Percentiles rank a stretch among this genome's conserved stretches.
phyloP scores from a whole-genome alignment of 2,329 filamentous ascomycete genomes.

The Neofusicoccum cordaticola region DNA sequence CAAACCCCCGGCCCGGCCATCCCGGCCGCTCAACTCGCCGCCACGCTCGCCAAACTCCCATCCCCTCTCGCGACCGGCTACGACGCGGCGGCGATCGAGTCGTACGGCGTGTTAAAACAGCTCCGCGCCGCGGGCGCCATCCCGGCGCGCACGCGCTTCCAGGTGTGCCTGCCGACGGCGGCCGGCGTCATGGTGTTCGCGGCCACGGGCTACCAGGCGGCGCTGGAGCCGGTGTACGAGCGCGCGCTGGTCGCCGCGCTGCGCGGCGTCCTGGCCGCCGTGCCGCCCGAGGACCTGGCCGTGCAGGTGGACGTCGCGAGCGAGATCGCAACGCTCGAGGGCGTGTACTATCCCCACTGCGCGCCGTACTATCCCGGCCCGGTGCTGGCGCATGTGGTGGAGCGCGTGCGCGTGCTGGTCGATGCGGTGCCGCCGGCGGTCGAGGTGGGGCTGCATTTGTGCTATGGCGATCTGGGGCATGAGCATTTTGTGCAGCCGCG shows the following conservation, averaged over 20 bases:
- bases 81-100: conserved; percentile 31
- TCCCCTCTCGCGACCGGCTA: conserved; percentile 29
- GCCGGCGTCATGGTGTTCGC: conserved; percentile 18
- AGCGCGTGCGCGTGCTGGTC: conserved; percentile 32
- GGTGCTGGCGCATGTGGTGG: conserved; percentile 33
- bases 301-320: conserved; percentile 36
- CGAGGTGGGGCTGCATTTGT: conserved; percentile 46
- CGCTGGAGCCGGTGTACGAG: conserved; percentile 34
- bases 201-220: conserved; percentile 24
- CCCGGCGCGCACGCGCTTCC: conserved; percentile 28
- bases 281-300: conserved; percentile 33
- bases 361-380: conserved; percentile 34
- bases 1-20: neutral
- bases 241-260: conserved; percentile 28
- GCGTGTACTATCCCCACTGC: conserved; percentile 18
- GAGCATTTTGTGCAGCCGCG: conserved; percentile 44
- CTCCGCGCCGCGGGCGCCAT: conserved; percentile 30
- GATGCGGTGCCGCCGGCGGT: conserved; percentile 34
- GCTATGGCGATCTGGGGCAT: conserved; percentile 48
- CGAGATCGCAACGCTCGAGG: conserved; percentile 32
- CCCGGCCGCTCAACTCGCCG: neutral
- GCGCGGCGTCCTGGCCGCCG: conserved; percentile 27
- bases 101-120: too few species aligned
- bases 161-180: conserved; percentile 33
- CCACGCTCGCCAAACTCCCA: conserved; percentile 2